Evolutionary conservation across 2,329 filamentous ascomycete genomes (phyloP).

Genomic region (Neonectria neomacrospora): DNA sequence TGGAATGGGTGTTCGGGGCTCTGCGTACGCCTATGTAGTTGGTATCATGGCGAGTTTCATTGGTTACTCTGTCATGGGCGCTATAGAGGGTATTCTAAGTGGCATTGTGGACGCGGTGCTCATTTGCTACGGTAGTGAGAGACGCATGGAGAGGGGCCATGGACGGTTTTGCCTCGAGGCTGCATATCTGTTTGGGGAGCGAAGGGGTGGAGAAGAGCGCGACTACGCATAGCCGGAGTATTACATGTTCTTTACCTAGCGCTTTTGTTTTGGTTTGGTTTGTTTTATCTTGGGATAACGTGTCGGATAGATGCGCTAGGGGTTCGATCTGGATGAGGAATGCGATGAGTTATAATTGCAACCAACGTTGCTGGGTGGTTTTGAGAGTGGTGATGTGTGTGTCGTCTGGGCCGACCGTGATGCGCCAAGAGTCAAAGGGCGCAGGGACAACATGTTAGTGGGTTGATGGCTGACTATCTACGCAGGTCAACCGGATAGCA

Average conservation of each 20-base stretch:
- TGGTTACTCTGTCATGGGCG: constrained; percentile 91
- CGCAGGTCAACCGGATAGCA: neutral
- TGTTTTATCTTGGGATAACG: constrained; percentile 20
- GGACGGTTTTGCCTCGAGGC: constrained; percentile 92
- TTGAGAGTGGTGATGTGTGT: neutral
- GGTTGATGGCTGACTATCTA: neutral
- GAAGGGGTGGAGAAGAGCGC: constrained; percentile 47
- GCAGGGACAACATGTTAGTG: neutral
- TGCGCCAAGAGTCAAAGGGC: constrained; percentile 7
- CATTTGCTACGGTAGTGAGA: constrained; percentile 94
- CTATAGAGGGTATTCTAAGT: constrained; percentile 88
- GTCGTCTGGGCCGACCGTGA: neutral
- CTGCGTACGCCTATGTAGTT: constrained; percentile 93
- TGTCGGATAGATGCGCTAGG: constrained; percentile 34
- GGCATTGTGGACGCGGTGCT: constrained; percentile 89
- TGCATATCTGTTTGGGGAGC: constrained; percentile 84
- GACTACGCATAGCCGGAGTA: constrained; percentile 42
- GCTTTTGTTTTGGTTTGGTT: constrained; percentile 16
- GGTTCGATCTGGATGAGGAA: neutral
- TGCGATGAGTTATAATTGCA: neutral
- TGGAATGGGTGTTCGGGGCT: constrained; percentile 73
- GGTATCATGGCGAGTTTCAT: constrained; percentile 93
- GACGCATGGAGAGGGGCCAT: constrained; percentile 72
- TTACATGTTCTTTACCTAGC: constrained; percentile 17
- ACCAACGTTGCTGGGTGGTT: too few relatives aligned